Evolutionary conservation across 108 stramenopile genomes (phyloP), one percentile per base, ranked within the genome.

Genomic region (Stephanodiscus triporus): DNA sequence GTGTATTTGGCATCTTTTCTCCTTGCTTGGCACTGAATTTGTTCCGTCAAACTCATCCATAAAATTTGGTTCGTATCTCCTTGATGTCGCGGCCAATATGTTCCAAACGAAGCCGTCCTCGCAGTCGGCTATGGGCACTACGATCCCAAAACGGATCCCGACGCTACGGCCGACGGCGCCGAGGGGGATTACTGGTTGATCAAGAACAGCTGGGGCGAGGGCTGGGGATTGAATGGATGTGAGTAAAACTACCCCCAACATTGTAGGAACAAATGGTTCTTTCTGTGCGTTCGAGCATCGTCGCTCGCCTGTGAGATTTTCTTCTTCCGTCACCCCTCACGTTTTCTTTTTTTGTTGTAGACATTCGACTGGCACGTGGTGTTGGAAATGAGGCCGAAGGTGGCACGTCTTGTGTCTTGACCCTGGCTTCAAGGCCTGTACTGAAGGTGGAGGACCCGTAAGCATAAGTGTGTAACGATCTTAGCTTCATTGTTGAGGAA

Each of bases 101-200:
- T 42, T 42, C 11, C 40, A 9, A 53, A 53, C 24, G 6, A 53
- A 58, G 57, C 7, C 27, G 95, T 98, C 20, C 84, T 98, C 68
- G 96, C 95, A 10, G 97, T 96, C 58, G 98, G 97, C 19, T 98
- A 97, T 73, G 98, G 96, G 50, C 89, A 87, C 48, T 88, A 94
- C 60, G 78, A 79, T 57, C 94, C 93, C 43, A 81, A 86, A 27
- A 73, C 63, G 30, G 66, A 86, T n/a, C 81, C 86, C 0, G 78
- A 83, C 43, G 82, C 50, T 67, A 49, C 67, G 86, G n/a, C 38
- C 58, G 19, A 1, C 24, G 61, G 26, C 40, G 34, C 22, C 66
- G 34, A 65, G 10, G 62, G 34, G 19, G 78, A 79, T 34, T 79
- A 79, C 36, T 79, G 64, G 45, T 47, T 73, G 42, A 57, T 73